Evolutionary conservation across 2,329 filamentous ascomycete species (phyloP).

Genomic region (Corinectria fuckeliana): DNA sequence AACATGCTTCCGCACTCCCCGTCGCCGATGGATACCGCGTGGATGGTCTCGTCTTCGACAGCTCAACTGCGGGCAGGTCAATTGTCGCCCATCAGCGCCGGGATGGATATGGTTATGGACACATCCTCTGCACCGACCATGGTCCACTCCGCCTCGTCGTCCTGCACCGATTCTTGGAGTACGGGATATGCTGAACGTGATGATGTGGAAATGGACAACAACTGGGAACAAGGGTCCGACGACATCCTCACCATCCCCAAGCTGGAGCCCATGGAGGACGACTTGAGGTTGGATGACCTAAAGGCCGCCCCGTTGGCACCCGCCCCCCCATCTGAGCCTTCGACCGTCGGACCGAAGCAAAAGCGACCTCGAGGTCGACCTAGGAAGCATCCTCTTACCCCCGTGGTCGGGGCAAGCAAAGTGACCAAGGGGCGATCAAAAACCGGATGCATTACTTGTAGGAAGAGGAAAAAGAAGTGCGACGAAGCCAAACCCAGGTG

Average conservation of each 20-base stretch:
- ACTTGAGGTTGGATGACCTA: constrained; percentile 60
- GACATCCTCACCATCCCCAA: constrained; percentile 59
- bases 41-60: constrained; percentile 35
- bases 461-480: constrained; percentile 75
- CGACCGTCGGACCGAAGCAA: constrained; percentile 46
- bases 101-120: constrained; percentile 51
- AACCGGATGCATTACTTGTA: constrained; percentile 72
- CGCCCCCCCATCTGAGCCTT: constrained; percentile 23
- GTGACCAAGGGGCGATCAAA: constrained; percentile 78
- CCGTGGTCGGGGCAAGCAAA: constrained; percentile 66
- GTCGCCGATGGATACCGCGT: constrained; percentile 41
- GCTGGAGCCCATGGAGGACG: constrained; percentile 63
- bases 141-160: constrained; percentile 55
- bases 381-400: constrained; percentile 76
- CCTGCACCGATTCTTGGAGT: constrained; percentile 54
- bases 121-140: constrained; percentile 51
- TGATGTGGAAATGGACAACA: constrained; percentile 49
- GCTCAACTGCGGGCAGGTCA: constrained; percentile 52
- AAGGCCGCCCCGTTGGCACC: constrained; percentile 48
- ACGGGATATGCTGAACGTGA: constrained; percentile 48
- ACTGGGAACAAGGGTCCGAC: constrained; percentile 56
- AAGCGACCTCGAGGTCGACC: constrained; percentile 80
- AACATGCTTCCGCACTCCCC: constrained; percentile 40
- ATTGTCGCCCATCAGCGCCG: constrained; percentile 60
- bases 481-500: constrained; percentile 72